Conservation (phyloP, 176 grass and related monocot genomes). For the Hyparrhenia diplandra region DNA sequence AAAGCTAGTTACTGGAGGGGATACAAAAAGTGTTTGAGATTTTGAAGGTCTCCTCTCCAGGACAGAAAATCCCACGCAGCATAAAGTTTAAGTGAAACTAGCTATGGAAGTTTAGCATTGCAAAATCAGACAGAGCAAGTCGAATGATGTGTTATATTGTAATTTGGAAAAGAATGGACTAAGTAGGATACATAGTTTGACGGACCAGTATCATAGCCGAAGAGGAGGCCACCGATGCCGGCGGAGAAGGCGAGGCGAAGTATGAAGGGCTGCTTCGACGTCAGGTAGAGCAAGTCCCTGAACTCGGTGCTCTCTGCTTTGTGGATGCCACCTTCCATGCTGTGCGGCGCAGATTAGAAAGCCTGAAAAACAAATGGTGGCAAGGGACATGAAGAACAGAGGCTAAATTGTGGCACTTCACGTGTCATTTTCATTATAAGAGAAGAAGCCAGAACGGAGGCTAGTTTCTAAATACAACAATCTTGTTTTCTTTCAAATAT, state of each 20-base stretch:
- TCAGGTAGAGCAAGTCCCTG: conserved; percentile 22
- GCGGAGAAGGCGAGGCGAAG: conserved; percentile 83
- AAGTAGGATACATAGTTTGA: not conserved
- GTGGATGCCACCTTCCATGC: conserved; percentile 18
- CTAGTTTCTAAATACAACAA: not conserved
- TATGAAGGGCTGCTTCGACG: conserved; percentile 49
- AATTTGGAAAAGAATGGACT: too few relatives aligned
- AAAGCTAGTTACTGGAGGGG: too few relatives aligned
- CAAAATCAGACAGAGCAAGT: not conserved
- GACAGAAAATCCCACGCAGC: too few relatives aligned
- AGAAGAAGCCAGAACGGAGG: too few relatives aligned
- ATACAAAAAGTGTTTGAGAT: too few relatives aligned
- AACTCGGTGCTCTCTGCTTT: conserved; percentile 12
- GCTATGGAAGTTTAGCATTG: too few relatives aligned
- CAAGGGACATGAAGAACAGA: not conserved
- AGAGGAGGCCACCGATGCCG: conserved; percentile 87
- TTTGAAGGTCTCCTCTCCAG: too few relatives aligned
- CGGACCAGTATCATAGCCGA: conserved; percentile 81
- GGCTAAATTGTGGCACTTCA: too few relatives aligned
- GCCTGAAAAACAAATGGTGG: not conserved
- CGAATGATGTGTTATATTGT: not conserved
- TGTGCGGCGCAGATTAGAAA: not conserved
- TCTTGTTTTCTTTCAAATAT: not conserved
- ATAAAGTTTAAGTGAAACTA: not conserved
- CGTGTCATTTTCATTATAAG: too few relatives aligned